Evolutionary conservation across 768 basidiomycete species (phyloP), one percentile per base, ranked within the genome.

Genomic region (Clitopilus hobsonii): DNA sequence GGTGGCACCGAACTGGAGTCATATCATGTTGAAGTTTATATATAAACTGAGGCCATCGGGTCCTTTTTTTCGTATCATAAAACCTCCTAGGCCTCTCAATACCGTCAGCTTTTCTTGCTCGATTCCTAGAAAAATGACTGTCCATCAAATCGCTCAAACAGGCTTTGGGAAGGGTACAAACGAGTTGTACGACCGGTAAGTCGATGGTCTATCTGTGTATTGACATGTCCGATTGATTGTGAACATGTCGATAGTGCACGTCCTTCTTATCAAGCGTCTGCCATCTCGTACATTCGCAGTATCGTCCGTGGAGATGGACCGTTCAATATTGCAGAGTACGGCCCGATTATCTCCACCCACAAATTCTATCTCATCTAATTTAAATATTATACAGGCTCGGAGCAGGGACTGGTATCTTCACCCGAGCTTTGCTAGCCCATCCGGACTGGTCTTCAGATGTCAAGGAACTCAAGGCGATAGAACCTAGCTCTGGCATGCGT

Each of bases 401-500:
- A 10, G 73, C 88, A 5, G 94, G 94, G 23, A 94, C 92, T 1
- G 94, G 94, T 13, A 84, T 97, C 53, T 96, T 94, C 68, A 91
- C 93, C 10, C 83, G 91, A 8, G 86, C 91, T 2, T 68, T 96
- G 22, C 73, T 95, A 36, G 79, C 81, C 5, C 80, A 90, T 66
- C 74, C 76, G 16, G 78, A 75, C 32, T 85, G 80, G 80, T 61
- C 78, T 16, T 64, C 68, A 38, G 66, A 64, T 54, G 74, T 94
- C 49, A 72, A 71, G 25, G 68, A 76, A 47, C 67, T 95, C 16
- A 75, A 76, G 51, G 91, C 89, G 3, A 64, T 94, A 27, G 95
- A 98, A 67, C 95, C 95, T 14, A 89, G 88, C 60, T 74, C 76
- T 45, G 95, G 94, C 25, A 97, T 97, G 95, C 78, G 94, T 52